These are phyloP conservation scores for Camelina neglecta DNA, from an alignment of 345 rosid genomes.

Conservation along the genomic window DNA sequence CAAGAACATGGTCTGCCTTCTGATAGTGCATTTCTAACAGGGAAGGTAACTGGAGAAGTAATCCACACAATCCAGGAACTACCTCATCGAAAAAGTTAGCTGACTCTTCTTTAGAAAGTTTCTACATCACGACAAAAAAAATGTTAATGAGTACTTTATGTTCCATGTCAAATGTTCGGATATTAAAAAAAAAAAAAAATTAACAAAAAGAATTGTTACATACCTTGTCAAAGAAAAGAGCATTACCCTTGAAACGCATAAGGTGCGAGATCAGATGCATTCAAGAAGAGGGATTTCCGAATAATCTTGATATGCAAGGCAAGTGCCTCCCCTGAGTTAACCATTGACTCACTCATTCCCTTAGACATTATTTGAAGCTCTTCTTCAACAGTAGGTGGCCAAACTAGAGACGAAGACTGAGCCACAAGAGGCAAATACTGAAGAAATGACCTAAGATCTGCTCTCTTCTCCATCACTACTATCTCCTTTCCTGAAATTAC, in stretches of 20 bases:
- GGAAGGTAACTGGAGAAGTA: slow-evolving; percentile 67
- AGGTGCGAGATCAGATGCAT: slow-evolving; percentile 47
- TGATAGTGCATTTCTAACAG: slow-evolving; percentile 70
- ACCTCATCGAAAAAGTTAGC: slow-evolving; percentile 66
- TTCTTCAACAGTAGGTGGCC: slow-evolving; percentile 65
- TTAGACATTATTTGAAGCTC: slow-evolving; percentile 56
- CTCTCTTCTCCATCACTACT: slow-evolving; percentile 52
- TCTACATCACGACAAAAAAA: slow-evolving; percentile 31
- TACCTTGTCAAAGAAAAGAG: slow-evolving; percentile 75
- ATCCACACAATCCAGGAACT: slow-evolving; percentile 63
- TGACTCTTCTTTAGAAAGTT: slow-evolving; percentile 51
- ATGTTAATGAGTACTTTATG: neutral
- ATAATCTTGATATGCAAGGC: slow-evolving; percentile 53
- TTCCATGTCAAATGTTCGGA: neutral
- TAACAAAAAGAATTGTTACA: slow-evolving; percentile 1
- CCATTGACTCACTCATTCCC: slow-evolving; percentile 60
- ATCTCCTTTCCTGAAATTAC: too few relatives aligned
- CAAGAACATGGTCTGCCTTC: slow-evolving; percentile 50
- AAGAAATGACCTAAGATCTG: slow-evolving; percentile 59
- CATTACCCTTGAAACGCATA: slow-evolving; percentile 53
- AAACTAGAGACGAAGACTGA: slow-evolving; percentile 54
- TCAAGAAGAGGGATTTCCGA: slow-evolving; percentile 51
- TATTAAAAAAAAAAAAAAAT: slow-evolving; percentile 10
- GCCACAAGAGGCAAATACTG: slow-evolving; percentile 56
- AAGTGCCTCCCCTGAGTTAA: slow-evolving; percentile 64